A percentile compares a stretch with the other conserved stretches of the same genome.
Conservation (phyloP, 2,329 filamentous ascomycete genomes). For the Thelonectria discophora region DNA sequence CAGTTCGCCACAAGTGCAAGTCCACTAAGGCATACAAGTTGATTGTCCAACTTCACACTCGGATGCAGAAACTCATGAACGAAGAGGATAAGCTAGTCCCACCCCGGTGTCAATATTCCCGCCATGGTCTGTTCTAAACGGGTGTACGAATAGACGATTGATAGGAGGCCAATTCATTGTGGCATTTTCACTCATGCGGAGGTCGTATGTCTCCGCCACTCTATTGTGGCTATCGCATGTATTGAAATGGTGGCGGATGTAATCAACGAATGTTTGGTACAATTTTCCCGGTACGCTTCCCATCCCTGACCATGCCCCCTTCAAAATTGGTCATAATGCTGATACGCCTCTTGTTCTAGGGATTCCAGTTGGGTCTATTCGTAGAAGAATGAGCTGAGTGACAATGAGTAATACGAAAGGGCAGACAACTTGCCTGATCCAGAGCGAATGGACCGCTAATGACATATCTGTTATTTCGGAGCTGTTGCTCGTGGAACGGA, state of each 20-base stretch:
- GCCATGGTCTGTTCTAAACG: neutral
- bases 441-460: neutral
- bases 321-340: neutral
- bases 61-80: too few relatives aligned
- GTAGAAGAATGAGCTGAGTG: neutral
- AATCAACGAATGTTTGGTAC: neutral
- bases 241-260: too few relatives aligned
- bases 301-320: neutral
- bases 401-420: neutral
- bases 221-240: too few relatives aligned
- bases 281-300: neutral
- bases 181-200: too few relatives aligned
- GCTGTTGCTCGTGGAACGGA: neutral
- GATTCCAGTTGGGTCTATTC: neutral
- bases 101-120: neutral
- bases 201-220: too few relatives aligned
- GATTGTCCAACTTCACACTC: too few relatives aligned
- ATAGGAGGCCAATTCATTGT: neutral
- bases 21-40: too few relatives aligned
- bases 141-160: neutral
- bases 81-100: neutral
- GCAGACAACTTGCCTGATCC: neutral
- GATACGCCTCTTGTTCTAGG: neutral
- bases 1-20: too few relatives aligned
- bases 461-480: constrained; percentile 8